Conservation (phyloP, 2,329 filamentous ascomycete species). For the Talaromyces sp. region DNA sequence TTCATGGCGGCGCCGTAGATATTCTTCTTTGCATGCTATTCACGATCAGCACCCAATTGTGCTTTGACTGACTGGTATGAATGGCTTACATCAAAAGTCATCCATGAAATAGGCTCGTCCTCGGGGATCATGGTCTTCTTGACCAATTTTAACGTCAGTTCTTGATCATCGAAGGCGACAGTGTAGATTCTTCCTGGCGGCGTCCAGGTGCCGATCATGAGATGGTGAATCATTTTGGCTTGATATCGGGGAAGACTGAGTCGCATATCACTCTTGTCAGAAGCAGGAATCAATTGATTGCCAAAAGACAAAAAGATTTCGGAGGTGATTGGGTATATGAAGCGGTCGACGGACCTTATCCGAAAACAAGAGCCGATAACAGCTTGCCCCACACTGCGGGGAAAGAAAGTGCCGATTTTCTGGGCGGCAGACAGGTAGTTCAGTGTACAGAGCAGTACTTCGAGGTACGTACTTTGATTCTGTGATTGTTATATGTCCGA, state of each 20-base stretch:
- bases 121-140: conserved; percentile 77
- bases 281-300: not conserved
- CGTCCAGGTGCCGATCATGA: conserved; percentile 92
- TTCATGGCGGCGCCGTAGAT: conserved; percentile 92
- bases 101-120: conserved; percentile 89
- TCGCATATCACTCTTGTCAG: not conserved
- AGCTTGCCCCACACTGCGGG: conserved; percentile 11
- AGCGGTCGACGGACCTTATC: not conserved
- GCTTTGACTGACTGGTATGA: not conserved
- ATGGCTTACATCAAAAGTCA: conserved; percentile 73
- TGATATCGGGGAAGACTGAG: conserved; percentile 18
- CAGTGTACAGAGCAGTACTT: not conserved
- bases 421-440: not conserved
- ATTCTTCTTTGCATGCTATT: conserved; percentile 72
- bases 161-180: conserved; percentile 80
- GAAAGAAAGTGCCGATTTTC: conserved; percentile 8
- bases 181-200: conserved; percentile 87
- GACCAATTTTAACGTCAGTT: conserved; percentile 67
- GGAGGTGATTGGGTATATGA: not conserved
- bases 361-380: conserved; percentile 17
- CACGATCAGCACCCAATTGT: conserved; percentile 1
- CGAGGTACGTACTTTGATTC: not conserved
- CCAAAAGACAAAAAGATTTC: not conserved
- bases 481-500: not conserved
- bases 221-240: conserved; percentile 71